Percentiles rank a stretch among this genome's conserved stretches.
Conservation (phyloP, 306 rosid species). For the Prunus mume region DNA sequence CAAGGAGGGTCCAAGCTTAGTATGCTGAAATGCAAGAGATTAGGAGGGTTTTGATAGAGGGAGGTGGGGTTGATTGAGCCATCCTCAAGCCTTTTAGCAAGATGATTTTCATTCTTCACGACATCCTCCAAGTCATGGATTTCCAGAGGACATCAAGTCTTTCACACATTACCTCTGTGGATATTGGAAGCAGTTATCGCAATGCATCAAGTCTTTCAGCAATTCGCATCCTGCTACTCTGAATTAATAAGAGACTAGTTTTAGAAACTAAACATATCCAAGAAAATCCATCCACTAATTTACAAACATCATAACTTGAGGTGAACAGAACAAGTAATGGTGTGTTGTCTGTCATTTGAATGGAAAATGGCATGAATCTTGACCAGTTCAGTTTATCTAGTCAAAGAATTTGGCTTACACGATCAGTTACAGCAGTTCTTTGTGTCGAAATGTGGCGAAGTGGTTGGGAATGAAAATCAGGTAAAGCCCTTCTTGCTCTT, state of each 20-base stretch:
- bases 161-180: slow-evolving; percentile 50
- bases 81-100: too few species aligned
- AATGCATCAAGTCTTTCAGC: slow-evolving; percentile 61
- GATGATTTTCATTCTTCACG: too few species aligned
- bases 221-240: slow-evolving; percentile 71
- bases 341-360: slow-evolving; percentile 15
- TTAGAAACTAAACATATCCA: slow-evolving; percentile 15
- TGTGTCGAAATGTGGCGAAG: slow-evolving; percentile 30
- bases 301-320: slow-evolving; percentile 11
- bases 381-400: neutral
- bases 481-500: slow-evolving; percentile 32
- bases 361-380: neutral
- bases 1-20: too few species aligned
- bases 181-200: slow-evolving; percentile 66
- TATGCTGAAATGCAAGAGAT: too few species aligned
- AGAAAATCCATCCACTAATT: neutral
- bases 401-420: slow-evolving; percentile 49
- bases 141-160: too few species aligned
- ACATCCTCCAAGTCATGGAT: too few species aligned
- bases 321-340: neutral
- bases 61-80: too few species aligned
- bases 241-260: slow-evolving; percentile 20
- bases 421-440: slow-evolving; percentile 44
- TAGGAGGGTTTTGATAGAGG: too few species aligned
- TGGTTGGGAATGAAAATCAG: slow-evolving; percentile 37